phyloP scores from a whole-genome alignment of 805 yeast genomes.

The Lipomyces spencermartinsiae region DNA sequence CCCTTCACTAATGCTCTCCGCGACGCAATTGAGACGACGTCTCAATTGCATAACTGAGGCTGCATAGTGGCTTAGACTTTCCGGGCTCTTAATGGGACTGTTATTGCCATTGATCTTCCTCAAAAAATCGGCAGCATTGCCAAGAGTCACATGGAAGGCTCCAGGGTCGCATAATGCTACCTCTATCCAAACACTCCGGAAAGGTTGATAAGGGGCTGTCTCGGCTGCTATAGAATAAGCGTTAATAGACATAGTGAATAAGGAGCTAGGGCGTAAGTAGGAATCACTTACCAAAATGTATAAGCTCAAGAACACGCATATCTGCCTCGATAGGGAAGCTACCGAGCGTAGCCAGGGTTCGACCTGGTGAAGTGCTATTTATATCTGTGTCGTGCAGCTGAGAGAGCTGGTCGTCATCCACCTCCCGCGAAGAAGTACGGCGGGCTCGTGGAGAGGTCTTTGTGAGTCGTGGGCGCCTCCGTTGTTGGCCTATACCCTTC shows the following conservation, averaged over 20 bases:
- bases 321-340: conserved; percentile 6
- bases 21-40: conserved; percentile 5
- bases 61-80: conserved; percentile 1
- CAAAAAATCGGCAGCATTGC: conserved; percentile 4
- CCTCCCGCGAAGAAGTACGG: conserved; percentile 5
- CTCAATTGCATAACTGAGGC: conserved; percentile 7
- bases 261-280: conserved; percentile 3
- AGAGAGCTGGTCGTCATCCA: conserved; percentile 6
- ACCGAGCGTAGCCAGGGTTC: conserved; percentile 5
- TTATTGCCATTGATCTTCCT: conserved; percentile 6
- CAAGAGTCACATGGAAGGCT: conserved; percentile 6
- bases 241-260: conserved; percentile 1
- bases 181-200: conserved; percentile 7
- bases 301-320: conserved; percentile 7
- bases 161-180: conserved; percentile 6
- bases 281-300: conserved; percentile 5
- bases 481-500: conserved; percentile 8
- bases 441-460: conserved; percentile 4
- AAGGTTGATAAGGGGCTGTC: conserved; percentile 5
- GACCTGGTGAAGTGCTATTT: conserved; percentile 1
- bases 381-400: conserved; percentile 5
- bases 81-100: conserved; percentile 7
- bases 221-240: conserved; percentile 5
- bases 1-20: conserved; percentile 4
- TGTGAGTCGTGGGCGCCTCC: conserved; percentile 7